Percentiles rank a stretch among this genome's conserved stretches.
phyloP scores from a whole-genome alignment of 129 eudicot genomes.

The Centaurea solstitialis region DNA sequence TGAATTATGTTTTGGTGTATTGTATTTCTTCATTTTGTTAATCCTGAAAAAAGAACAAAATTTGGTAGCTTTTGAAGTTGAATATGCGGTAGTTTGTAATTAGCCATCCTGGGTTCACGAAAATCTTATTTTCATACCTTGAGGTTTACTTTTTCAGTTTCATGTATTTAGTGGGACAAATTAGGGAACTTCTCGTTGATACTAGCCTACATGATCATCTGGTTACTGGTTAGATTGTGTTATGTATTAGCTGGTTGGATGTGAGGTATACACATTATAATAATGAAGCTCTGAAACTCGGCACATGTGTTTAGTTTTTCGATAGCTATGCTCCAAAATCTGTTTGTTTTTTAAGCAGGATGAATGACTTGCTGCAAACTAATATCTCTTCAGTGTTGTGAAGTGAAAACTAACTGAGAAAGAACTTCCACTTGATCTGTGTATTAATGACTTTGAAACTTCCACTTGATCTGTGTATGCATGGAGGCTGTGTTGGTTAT shows the following conservation, averaged over 20 bases:
- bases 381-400: background rate
- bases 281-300: background rate
- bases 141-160: constrained; percentile 12
- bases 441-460: background rate
- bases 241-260: background rate
- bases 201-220: constrained; percentile 2
- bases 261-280: background rate
- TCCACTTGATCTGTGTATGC: background rate
- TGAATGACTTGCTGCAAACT: background rate
- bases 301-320: background rate
- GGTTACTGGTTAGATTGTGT: background rate
- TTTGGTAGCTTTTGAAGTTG: background rate
- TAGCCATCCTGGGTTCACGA: background rate
- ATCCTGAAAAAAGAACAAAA: too few relatives aligned
- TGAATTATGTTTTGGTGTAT: background rate
- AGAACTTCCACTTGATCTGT: background rate
- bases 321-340: background rate
- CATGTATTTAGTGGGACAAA: constrained; percentile 1
- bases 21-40: background rate
- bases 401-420: background rate
- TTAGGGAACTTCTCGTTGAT: background rate
- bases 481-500: too few relatives aligned
- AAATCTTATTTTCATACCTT: background rate
- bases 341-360: background rate
- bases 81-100: too few relatives aligned